Evolutionary conservation across 2,329 filamentous ascomycete genomes (phyloP), one percentile per base, ranked within the genome.

Genomic region (Neobulgaria alba): DNA sequence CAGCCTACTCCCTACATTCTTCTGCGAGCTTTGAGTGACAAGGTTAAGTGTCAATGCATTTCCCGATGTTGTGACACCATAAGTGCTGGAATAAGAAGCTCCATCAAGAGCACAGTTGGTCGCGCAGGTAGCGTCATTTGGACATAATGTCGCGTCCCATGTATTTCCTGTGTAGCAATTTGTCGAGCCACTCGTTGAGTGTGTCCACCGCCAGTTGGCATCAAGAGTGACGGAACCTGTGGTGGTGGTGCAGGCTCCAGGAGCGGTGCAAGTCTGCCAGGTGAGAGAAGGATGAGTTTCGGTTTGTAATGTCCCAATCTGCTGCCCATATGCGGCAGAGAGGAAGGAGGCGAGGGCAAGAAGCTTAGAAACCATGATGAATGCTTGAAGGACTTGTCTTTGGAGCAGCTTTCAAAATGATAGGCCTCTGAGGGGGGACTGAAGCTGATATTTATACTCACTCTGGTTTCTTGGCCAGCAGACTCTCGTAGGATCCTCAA

Each of bases 151-250:
- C 3, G 50, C 20, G 42, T 65, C 55, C 63, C 63, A 66, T 7
- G 58, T 62, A 48, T 72, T 67, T 59, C 69, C 61, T 3, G 59
- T 61, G 47, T 64, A 63, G 55, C 62, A 63, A 47, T 59, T 60
- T 21, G 52, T 58, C 35, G 64, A 63, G 18, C 53, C 39, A 17
- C 36, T 37, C 46, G 41, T 60, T 9, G 36, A 63, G 58, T 77
- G 71, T 37, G 74, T 57, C 73, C 73, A 77, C 39, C 73, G 67
- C 72, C 72, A 77, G 61, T 76, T 77, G 46, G 70, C 52, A 52
- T 77, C 73, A 48, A 77, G 58, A 26, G 69, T 67, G 37, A 77
- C 62, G 36, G 67, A 67, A 20, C 68, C 70, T 37, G 58, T 59
- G 40, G 68, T 61, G 15, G 62, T 66, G 2, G 66, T 67, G 58